phyloP scores from a whole-genome alignment of 371 early-diverging fungal genomes.

The Rhizomucor miehei region DNA sequence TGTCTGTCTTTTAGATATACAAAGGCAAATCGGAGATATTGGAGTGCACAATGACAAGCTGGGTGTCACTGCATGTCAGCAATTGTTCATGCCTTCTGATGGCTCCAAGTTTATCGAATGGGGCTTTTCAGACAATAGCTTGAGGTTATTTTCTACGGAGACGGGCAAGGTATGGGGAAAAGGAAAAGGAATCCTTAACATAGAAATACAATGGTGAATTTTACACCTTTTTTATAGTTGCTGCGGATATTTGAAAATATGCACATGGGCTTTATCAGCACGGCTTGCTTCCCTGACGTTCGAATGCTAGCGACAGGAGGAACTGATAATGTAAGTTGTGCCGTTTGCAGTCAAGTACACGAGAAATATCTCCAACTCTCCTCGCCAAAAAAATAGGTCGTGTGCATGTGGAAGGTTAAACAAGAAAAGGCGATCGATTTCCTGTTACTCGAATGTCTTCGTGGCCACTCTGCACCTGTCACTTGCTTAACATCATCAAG shows the following conservation, averaged over 20 bases:
- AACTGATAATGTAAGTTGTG: conserved; percentile 55
- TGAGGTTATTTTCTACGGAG: conserved; percentile 61
- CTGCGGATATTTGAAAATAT: conserved; percentile 69
- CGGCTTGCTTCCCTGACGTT: conserved; percentile 65
- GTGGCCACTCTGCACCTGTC: conserved; percentile 65
- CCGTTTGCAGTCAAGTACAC: neutral
- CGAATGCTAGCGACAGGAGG: conserved; percentile 72
- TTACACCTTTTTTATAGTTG: conserved; percentile 18
- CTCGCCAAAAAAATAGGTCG: conserved; percentile 33
- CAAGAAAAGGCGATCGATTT: conserved; percentile 46
- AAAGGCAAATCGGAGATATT: conserved; percentile 59
- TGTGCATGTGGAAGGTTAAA: conserved; percentile 66
- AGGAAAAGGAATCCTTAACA: neutral
- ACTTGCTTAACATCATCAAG: conserved; percentile 60
- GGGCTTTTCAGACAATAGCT: conserved; percentile 69
- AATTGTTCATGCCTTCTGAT: conserved; percentile 54
- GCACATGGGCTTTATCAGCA: conserved; percentile 67
- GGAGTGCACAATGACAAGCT: conserved; percentile 45
- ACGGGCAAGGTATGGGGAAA: conserved; percentile 48
- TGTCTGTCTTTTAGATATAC: conserved; percentile 22
- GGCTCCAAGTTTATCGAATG: conserved; percentile 68
- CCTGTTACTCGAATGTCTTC: conserved; percentile 53
- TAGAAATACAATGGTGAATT: neutral
- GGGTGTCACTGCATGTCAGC: conserved; percentile 48
- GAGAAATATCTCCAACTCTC: no score